Base-by-base conservation (phyloP, 257 asterid genomes). In the Solanum corneliomulleri region DNA sequence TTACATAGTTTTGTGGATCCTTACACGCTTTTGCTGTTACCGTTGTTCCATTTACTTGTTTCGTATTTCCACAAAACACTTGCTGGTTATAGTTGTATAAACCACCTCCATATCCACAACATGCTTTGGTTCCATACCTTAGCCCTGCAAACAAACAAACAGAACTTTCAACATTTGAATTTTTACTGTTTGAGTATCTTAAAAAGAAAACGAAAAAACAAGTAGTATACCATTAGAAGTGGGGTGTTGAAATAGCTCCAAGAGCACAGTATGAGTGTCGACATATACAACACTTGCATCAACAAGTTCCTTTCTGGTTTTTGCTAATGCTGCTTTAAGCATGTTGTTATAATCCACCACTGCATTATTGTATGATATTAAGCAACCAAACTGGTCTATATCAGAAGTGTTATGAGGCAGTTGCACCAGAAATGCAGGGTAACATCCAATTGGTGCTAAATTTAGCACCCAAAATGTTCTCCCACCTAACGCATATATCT, bases 91-190 rank as follows among this genome's bases (percentile, higher is more conserved):
- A 93, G 78, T 96, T 96, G 89, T 94, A 89, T 18, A 90, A 91
- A 31, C 97, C 98, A 2, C 92, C 97, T 9, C 98, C 98, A 25
- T 90, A 86, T 71, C 98, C 98, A 88, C 98, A 94, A 82, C 98
- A 96, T 58, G 96, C 93, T 91, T 87, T 95, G 2, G 96, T 93
- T 64, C 98, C 97, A 84, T 94, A 91, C 71, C 84, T 88, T 83
- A 95, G 86, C 89, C 96, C 98, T 95, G 87, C 56, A 86, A 86
- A 37, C 39, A 82, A 49, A 49, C 60, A 49, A 15, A 49, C 58
- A 0, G 27, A 0, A 49, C 58, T 15, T 15, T 49, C 29, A 60
- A 23, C 29, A 23, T n/a, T 60, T 10, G 69, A 23, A 23, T 62
- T 11, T 62, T 62, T 23, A 62, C 41, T 45, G 41, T 78, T 78